Evolutionary conservation across 2,329 filamentous ascomycete genomes (phyloP).

Genomic region (Colletotrichum sp.): DNA sequence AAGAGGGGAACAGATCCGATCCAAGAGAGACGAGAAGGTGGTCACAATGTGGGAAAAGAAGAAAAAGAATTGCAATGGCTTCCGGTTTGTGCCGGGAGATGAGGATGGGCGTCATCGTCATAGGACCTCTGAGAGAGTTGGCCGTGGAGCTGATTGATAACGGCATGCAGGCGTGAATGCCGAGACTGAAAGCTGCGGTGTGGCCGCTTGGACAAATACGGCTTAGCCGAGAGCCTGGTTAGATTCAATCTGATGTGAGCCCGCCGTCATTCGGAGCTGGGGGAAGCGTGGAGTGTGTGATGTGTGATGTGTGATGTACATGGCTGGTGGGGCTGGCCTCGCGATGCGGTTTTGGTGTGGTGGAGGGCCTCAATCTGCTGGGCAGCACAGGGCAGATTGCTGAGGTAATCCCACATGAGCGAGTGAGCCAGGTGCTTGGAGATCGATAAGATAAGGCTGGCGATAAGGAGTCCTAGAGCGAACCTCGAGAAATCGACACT

Average conservation of each 20-base stretch:
- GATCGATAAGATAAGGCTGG: not conserved
- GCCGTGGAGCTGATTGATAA: not conserved
- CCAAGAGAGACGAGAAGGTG: not conserved
- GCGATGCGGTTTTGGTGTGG: not conserved
- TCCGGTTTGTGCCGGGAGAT: not conserved
- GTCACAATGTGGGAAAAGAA: not conserved
- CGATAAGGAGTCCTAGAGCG: not conserved
- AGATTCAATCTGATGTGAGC: not conserved
- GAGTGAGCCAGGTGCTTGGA: not conserved
- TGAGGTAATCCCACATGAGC: not conserved
- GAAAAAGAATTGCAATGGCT: not conserved
- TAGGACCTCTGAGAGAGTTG: not conserved
- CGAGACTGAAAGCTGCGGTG: not conserved
- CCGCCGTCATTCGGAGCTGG: not conserved
- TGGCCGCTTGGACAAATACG: not conserved
- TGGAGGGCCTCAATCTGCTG: conserved; percentile 9
- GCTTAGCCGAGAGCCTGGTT: not conserved
- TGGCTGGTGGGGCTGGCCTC: not conserved
- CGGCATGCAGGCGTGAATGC: not conserved
- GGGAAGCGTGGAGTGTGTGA: not conserved
- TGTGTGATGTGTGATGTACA: not conserved
- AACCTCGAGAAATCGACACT: conserved; percentile 6
- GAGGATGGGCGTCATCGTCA: not conserved
- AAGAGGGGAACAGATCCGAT: not conserved
- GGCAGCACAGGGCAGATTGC: not conserved